These are phyloP conservation scores for Kwoniella pini DNA, from an alignment of 768 basidiomycete genomes.

Conservation along the genomic window DNA sequence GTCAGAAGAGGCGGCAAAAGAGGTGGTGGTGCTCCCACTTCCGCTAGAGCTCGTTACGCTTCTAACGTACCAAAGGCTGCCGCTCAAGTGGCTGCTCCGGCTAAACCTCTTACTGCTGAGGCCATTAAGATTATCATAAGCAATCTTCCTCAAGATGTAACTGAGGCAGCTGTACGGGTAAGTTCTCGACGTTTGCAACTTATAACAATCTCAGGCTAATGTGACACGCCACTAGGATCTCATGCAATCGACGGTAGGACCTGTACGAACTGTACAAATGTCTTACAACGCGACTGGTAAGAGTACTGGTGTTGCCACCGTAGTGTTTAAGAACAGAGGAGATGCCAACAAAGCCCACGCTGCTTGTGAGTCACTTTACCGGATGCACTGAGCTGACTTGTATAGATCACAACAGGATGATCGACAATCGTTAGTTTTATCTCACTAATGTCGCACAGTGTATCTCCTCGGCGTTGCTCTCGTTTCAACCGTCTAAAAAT, in stretches of 20 bases:
- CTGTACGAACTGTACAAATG: conserved; percentile 77
- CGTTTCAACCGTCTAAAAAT: not conserved
- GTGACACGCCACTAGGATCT: conserved; percentile 88
- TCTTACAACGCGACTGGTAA: conserved; percentile 80
- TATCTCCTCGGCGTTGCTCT: not conserved
- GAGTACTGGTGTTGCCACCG: conserved; percentile 85
- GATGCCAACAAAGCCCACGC: conserved; percentile 89
- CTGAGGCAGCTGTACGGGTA: conserved; percentile 90
- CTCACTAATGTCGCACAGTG: conserved; percentile 39
- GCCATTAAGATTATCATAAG: conserved; percentile 94
- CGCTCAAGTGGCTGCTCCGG: conserved; percentile 23
- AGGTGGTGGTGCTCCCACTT: conserved; percentile 38
- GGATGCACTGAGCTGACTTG: conserved; percentile 9
- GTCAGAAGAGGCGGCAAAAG: conserved; percentile 34
- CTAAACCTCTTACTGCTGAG: conserved; percentile 39
- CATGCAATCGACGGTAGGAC: conserved; percentile 85
- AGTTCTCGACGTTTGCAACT: too few relatives aligned
- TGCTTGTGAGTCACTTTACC: conserved; percentile 59
- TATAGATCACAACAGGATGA: conserved; percentile 87
- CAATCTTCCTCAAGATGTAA: conserved; percentile 89
- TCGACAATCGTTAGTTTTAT: conserved; percentile 99
- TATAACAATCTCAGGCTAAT: too few relatives aligned
- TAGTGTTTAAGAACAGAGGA: conserved; percentile 80
- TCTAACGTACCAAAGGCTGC: conserved; percentile 53
- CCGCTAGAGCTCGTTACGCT: conserved; percentile 53